These are phyloP conservation scores for Xylaria sp. DNA, from an alignment of 2,329 filamentous ascomycete genomes.

Conservation along the genomic window DNA sequence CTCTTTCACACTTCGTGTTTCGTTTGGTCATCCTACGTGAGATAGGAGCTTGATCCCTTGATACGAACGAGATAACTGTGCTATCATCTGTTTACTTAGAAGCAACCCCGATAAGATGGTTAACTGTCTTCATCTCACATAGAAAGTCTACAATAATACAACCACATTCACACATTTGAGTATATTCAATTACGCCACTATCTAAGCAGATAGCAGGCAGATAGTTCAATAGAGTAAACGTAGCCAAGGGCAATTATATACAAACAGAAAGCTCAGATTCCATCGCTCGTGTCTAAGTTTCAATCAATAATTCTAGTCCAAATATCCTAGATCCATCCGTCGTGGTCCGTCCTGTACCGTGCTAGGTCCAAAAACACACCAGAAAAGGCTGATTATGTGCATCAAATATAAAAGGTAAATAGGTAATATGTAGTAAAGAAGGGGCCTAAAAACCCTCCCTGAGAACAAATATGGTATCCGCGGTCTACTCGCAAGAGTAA, in stretches of 20 bases:
- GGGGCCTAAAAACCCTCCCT: background rate
- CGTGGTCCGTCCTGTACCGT: slow-evolving; percentile 8
- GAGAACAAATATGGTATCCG: slow-evolving; percentile 3
- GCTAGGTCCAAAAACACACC: slow-evolving; percentile 3
- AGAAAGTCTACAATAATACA: background rate
- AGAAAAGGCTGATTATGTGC: slow-evolving; percentile 14
- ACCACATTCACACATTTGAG: background rate
- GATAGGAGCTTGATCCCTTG: no score
- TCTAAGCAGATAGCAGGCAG: background rate
- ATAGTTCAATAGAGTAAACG: background rate
- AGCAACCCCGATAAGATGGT: no score
- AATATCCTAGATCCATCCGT: slow-evolving; percentile 13
- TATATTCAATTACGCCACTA: background rate
- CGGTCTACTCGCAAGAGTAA: background rate
- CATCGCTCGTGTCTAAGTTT: slow-evolving; percentile 17
- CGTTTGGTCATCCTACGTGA: no score
- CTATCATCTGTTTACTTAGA: no score
- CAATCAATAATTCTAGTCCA: slow-evolving; percentile 18
- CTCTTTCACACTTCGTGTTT: no score
- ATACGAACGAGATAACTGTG: no score
- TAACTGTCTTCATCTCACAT: background rate
- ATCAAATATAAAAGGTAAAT: slow-evolving; percentile 4
- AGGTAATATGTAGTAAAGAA: slow-evolving; percentile 3
- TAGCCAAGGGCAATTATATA: slow-evolving; percentile 18
- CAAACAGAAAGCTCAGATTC: slow-evolving; percentile 7